Evolutionary conservation across 352 stramenopile genomes (phyloP).

Genomic region (Vaucheria bursata): DNA sequence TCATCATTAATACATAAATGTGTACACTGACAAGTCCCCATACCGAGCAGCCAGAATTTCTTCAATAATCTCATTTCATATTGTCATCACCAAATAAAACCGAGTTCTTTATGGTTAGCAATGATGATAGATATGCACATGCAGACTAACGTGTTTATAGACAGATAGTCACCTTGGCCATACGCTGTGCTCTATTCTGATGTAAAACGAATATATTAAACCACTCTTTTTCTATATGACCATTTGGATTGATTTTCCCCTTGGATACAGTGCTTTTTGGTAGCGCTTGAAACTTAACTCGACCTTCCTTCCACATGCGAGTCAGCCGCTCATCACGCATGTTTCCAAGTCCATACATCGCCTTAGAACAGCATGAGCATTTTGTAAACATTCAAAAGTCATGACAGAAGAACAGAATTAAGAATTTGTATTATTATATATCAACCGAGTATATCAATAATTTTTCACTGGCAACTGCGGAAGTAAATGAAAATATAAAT

Average conservation of each 20-base stretch:
- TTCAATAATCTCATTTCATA: not conserved
- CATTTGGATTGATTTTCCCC: conserved; percentile 21
- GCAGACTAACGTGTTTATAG: no score
- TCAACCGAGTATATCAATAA: no score
- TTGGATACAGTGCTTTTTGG: conserved; percentile 15
- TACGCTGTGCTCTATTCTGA: conserved; percentile 70
- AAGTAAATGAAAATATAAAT: no score
- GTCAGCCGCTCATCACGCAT: conserved; percentile 97
- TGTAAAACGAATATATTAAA: conserved; percentile 98
- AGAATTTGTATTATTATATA: no score
- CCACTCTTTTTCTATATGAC: conserved; percentile 56
- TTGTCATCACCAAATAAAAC: not conserved
- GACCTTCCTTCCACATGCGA: conserved; percentile 88
- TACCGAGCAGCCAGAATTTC: no score
- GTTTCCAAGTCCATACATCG: conserved; percentile 92
- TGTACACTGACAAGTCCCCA: no score
- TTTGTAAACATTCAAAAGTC: no score
- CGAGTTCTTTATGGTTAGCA: not conserved
- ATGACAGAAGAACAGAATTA: no score
- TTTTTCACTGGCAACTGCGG: no score
- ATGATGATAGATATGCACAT: not conserved
- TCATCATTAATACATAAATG: no score
- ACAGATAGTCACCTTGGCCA: not conserved
- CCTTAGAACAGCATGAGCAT: conserved; percentile 42
- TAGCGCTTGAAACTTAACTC: conserved; percentile 67